phyloP scores from a whole-genome alignment of 257 asterid species.

The Handroanthus guayacan region DNA sequence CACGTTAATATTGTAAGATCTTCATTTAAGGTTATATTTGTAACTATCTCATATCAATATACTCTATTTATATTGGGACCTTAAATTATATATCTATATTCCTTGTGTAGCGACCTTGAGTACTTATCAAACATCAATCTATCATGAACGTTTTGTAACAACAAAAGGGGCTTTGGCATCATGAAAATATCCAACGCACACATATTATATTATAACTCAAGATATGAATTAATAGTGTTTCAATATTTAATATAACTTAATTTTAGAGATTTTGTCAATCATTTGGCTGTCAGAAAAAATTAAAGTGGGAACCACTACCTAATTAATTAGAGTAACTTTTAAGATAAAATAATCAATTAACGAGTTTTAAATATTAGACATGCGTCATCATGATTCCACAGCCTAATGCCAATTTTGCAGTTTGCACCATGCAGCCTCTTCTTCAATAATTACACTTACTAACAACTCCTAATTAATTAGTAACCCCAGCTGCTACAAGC shows the following conservation, averaged over 20 bases:
- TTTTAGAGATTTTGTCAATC: neutral
- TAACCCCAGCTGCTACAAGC: neutral
- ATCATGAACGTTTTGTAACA: no score
- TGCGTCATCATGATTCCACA: slow-evolving; percentile 13
- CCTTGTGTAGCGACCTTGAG: no score
- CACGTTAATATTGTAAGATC: no score
- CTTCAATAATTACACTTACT: neutral
- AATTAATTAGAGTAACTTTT: slow-evolving; percentile 19
- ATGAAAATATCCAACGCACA: no score
- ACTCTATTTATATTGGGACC: no score
- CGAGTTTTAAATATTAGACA: neutral
- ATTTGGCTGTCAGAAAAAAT: neutral
- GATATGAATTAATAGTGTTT: neutral
- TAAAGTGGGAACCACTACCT: neutral
- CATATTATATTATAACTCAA: neutral
- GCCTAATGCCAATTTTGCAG: neutral
- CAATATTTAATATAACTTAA: neutral
- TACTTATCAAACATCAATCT: no score
- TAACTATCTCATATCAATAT: no score
- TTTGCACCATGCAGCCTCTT: neutral
- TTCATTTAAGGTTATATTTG: no score
- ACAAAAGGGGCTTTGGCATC: no score
- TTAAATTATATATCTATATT: no score
- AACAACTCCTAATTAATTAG: no score
- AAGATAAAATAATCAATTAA: neutral